Base-by-base conservation (phyloP, 1,139 yeast genomes). In the Scheffersomyces segobiensis region DNA sequence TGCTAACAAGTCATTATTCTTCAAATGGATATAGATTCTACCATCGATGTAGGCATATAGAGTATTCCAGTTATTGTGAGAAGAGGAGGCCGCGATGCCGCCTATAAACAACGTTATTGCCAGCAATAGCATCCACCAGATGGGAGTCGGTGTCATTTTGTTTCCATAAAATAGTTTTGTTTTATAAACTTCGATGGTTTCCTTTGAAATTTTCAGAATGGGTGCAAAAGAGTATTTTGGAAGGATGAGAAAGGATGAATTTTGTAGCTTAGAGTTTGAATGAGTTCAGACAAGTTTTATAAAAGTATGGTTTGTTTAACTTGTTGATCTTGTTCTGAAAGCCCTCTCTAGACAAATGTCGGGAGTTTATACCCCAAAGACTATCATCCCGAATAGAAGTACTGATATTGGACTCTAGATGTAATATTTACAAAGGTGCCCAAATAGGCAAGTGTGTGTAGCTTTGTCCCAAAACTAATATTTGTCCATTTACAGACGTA, bases 11-110 rank as follows among this genome's bases (percentile, higher is more conserved):
- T 78, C 81, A 63, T 78, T 72, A 60, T 78, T 76, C 24, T 69
- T 67, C 53, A 80, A 67, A 58, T 76, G 79, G 26, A 79, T 60
- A 59, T 78, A 80, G 8, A 77, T 65, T 56, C 67, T 70, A 1
- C 81, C 82, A 17, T 71, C 69, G 7, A 68, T 62, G 49, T 75
- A 75, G 10, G 80, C 71, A 60, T 80, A 80, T 21, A 78, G 65
- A 1, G 82, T 73, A 52, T 75, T 75, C 78, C 81, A 77, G 21
- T 52, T 39, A 20, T 21, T 48, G 14, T 50, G 42, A 18, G 47
- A 18, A 10, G 17, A 24, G 50, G 50, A 12, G 14, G 42, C 42
- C 12, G 42, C 12, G 8, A 32, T 32, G 42, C 17, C 42, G 3
- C 42, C 42, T 32, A 32, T 32, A 32, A 32, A 32, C 42, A 32